Evolutionary conservation across 208 protist species (phyloP).

Genomic region (Crithidia fasciculata): DNA sequence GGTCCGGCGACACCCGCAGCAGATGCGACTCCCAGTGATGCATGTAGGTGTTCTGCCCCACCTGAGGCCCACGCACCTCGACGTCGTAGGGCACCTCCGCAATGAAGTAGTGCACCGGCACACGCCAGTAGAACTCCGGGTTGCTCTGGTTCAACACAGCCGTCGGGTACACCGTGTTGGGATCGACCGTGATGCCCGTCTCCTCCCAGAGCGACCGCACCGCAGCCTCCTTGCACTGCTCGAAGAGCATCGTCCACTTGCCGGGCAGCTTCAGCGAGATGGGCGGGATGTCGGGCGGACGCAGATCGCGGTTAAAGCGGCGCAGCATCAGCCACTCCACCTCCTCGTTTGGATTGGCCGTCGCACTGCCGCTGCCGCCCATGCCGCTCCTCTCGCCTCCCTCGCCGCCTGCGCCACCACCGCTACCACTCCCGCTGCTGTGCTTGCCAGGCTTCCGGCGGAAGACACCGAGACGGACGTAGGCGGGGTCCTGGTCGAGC

Average conservation of each 20-base stretch:
- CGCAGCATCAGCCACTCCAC: conserved; percentile 91
- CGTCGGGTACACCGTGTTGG: conserved; percentile 68
- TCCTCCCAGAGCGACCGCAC: conserved; percentile 90
- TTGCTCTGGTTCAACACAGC: conserved; percentile 59
- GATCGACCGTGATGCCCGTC: conserved; percentile 86
- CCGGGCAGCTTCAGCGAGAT: conserved; percentile 92
- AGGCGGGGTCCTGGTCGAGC: conserved; percentile 78
- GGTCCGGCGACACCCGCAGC: conserved; percentile 87
- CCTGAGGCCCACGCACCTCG: conserved; percentile 80
- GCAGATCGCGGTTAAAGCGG: conserved; percentile 89
- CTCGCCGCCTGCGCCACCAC: neutral
- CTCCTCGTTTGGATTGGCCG: conserved; percentile 20
- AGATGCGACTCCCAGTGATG: conserved; percentile 78
- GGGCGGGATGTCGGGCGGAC: conserved; percentile 88
- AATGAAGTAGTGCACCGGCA: conserved; percentile 89
- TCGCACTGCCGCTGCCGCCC: neutral
- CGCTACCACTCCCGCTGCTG: neutral
- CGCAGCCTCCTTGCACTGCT: conserved; percentile 89
- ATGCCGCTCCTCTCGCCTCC: neutral
- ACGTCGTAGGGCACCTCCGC: conserved; percentile 87
- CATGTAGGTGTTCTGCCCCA: conserved; percentile 80
- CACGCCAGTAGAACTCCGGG: conserved; percentile 87
- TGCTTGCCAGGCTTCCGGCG: conserved; percentile 51
- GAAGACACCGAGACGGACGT: conserved; percentile 89
- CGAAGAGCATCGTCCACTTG: conserved; percentile 91